A percentile compares a stretch with the other conserved stretches of the same genome.
These are phyloP conservation scores for Fusarium sp. DNA, from an alignment of 2,329 filamentous ascomycete genomes.

Conservation along the genomic window DNA sequence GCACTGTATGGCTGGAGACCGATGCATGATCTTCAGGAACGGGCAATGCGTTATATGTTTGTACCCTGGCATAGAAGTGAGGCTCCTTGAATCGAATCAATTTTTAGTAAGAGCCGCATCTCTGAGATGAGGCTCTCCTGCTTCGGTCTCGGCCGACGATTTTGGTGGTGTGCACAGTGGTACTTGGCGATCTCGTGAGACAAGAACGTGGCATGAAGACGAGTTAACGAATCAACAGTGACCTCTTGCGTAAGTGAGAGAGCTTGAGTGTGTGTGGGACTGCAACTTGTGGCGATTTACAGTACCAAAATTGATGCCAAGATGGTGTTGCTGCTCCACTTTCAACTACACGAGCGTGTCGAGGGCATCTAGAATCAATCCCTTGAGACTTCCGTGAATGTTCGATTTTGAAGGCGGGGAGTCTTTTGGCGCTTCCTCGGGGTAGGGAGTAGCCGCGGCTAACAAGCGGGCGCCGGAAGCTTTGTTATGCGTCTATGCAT, in stretches of 20 bases:
- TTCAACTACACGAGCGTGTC: conserved; percentile 17
- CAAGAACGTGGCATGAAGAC: conserved; percentile 11
- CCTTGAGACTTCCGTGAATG: conserved; percentile 8
- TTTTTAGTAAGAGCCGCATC: conserved; percentile 30
- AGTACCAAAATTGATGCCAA: conserved; percentile 8
- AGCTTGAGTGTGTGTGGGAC: conserved; percentile 13
- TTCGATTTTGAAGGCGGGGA: conserved; percentile 19
- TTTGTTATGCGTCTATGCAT: conserved; percentile 8
- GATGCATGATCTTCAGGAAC: conserved; percentile 39
- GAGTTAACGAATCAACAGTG: conserved; percentile 13
- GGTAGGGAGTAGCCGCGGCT: conserved; percentile 20
- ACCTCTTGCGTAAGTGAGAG: conserved; percentile 11
- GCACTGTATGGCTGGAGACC: conserved; percentile 18
- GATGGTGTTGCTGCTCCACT: conserved; percentile 24
- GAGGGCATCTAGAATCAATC: conserved; percentile 8
- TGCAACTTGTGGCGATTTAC: conserved; percentile 19
- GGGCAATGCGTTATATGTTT: conserved; percentile 31
- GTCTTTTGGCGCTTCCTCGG: conserved; percentile 28
- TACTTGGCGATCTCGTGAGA: conserved; percentile 13
- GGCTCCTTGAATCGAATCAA: neutral
- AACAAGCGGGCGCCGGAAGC: neutral
- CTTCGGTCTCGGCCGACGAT: conserved; percentile 27
- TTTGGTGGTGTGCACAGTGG: conserved; percentile 10
- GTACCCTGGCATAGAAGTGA: conserved; percentile 10
- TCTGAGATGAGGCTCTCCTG: conserved; percentile 26